Evolutionary conservation across 352 stramenopile genomes (phyloP).

Genomic region (Sclerospora graminicola): DNA sequence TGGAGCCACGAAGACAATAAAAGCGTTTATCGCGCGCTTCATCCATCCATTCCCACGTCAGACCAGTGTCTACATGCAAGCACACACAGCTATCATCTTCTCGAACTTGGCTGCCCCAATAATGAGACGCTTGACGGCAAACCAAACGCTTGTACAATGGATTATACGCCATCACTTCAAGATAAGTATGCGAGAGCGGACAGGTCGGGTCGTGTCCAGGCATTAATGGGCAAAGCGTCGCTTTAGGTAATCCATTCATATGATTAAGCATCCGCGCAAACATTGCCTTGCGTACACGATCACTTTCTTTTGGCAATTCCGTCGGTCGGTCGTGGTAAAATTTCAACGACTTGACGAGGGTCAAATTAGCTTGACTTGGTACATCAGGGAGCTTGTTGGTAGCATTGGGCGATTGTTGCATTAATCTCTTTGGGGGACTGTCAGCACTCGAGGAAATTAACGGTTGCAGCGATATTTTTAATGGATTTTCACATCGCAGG

Average conservation of each 20-base stretch:
- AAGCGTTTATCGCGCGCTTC: constrained; percentile 18
- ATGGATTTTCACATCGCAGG: constrained; percentile 9
- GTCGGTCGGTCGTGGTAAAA: constrained; percentile 24
- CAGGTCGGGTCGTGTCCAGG: constrained; percentile 19
- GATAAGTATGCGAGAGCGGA: constrained; percentile 29
- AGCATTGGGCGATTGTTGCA: constrained; percentile 5
- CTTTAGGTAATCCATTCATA: constrained; percentile 32
- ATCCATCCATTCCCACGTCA: constrained; percentile 34
- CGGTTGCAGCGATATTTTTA: constrained; percentile 8
- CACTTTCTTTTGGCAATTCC: constrained; percentile 21
- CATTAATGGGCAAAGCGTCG: constrained; percentile 25
- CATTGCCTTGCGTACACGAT: constrained; percentile 23
- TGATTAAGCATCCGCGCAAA: constrained; percentile 45
- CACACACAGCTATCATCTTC: constrained; percentile 36
- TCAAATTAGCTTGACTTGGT: constrained; percentile 14
- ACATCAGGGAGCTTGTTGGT: constrained; percentile 11
- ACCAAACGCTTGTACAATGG: constrained; percentile 37
- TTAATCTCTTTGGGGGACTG: constrained; percentile 9
- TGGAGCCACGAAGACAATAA: constrained; percentile 19
- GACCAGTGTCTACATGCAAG: constrained; percentile 32
- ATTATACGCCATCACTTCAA: constrained; percentile 46
- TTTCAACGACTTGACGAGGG: constrained; percentile 14
- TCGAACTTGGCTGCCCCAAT: constrained; percentile 27
- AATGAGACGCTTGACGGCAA: constrained; percentile 32
- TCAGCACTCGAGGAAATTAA: constrained; percentile 7